Evolutionary conservation across 2,329 filamentous ascomycete species (phyloP).

Genomic region (Alternaria tenuissima): DNA sequence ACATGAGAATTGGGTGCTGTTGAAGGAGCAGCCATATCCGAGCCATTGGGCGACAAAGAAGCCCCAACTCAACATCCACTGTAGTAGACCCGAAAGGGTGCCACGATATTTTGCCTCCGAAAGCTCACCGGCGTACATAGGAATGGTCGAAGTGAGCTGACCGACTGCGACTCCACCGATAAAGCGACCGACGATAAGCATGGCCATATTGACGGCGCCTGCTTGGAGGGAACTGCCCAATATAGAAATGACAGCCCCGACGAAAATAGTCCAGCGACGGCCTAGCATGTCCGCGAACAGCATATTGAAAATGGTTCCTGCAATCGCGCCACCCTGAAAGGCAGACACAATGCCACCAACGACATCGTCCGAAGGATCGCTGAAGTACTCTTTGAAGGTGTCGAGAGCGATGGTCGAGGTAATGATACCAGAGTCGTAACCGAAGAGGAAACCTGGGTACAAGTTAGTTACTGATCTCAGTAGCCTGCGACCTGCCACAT

Average conservation of each 20-base stretch:
- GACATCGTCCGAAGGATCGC: conserved; percentile 31
- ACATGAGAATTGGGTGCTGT: conserved; percentile 31
- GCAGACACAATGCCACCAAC: conserved; percentile 49
- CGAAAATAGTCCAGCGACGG: conserved; percentile 39
- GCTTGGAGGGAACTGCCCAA: too few species aligned
- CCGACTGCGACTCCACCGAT: conserved; percentile 61
- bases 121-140: conserved; percentile 40
- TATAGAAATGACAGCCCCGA: neutral
- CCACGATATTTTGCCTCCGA: conserved; percentile 49
- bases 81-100: conserved; percentile 68
- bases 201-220: conserved; percentile 41
- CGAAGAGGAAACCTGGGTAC: conserved; percentile 32
- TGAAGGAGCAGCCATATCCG: conserved; percentile 48
- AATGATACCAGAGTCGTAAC: conserved; percentile 47
- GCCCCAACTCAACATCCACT: conserved; percentile 51
- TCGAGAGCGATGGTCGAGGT: conserved; percentile 42
- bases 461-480: neutral
- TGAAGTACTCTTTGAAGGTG: conserved; percentile 41
- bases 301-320: conserved; percentile 39
- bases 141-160: conserved; percentile 20
- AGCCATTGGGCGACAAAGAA: conserved; percentile 52
- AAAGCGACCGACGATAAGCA: conserved; percentile 61
- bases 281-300: conserved; percentile 8
- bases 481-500: neutral
- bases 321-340: conserved; percentile 47